Evolutionary conservation across 108 stramenopile genomes (phyloP), one percentile per base, ranked within the genome.

Genomic region (Cylindrotheca fusiformis): DNA sequence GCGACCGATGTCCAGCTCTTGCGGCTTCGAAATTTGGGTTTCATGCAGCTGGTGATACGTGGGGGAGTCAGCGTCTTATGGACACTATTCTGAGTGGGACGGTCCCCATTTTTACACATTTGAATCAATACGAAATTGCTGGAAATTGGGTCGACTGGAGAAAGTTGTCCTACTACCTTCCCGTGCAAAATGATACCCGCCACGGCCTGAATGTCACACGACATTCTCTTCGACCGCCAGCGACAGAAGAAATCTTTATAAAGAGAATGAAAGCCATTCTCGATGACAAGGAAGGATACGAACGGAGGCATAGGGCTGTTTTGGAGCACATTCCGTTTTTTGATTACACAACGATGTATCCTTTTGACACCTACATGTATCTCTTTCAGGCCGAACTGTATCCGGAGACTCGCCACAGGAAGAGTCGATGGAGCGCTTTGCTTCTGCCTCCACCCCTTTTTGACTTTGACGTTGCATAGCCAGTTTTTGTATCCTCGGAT

Each of bases 291-390:
- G n/a, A 48, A 28, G 48, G 47, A 1, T 61, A 61, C 48, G 4
- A 54, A 5, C 29, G 36, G 25, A 44, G 46, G 2, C 21, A 46
- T 6, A 12, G 1, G 17, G 32, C 32, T 3, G 23, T 68, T 1
- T 19, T 59, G 14, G 19, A 47, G 26, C 17, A 59, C 26, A 56
- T 41, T 25, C 31, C 28, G 1, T 32, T 68, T 1, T 68, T 68
- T 51, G 67, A 68, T 59, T 52, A 32, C 24, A 58, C 36, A 21
- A 51, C 67, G 6, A 20, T 68, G 21, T 57, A 28, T 23, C 67
- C 67, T 0, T 68, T 68, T 27, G 67, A 68, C 32, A 46, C 26
- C 14, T 68, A 68, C 57, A 68, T 68, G n/a, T n/a, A n/a, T n/a
- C n/a, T n/a, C n/a, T n/a, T n/a, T n/a, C n/a, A n/a, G n/a, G n/a